A percentile compares a stretch with the other conserved stretches of the same genome.
These are phyloP conservation scores for Penicillium cinerascens DNA, from an alignment of 495 filamentous ascomycete genomes.

Conservation along the genomic window DNA sequence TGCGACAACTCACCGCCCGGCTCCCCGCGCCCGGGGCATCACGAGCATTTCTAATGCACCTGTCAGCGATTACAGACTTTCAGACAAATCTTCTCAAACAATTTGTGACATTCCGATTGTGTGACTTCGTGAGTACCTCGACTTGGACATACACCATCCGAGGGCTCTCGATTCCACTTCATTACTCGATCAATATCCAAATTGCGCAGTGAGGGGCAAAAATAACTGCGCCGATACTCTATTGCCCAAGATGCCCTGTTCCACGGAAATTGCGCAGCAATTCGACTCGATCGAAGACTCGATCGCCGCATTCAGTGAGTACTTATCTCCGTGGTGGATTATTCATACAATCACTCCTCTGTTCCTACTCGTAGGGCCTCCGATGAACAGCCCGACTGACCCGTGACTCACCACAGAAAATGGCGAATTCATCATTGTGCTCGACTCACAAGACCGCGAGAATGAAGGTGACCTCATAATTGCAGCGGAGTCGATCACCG, in stretches of 20 bases:
- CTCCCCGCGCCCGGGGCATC: conserved; percentile 25
- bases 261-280: conserved; percentile 30
- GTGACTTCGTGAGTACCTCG: not conserved
- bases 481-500: conserved; percentile 79
- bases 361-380: not conserved
- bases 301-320: conserved; percentile 78
- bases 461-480: conserved; percentile 99
- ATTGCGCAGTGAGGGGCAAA: conserved; percentile 27
- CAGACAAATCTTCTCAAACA: conserved; percentile 12
- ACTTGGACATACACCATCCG: not conserved
- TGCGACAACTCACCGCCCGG: conserved; percentile 20
- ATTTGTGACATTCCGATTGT: not conserved
- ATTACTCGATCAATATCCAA: not conserved
- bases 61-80: conserved; percentile 23
- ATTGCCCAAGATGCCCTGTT: conserved; percentile 34
- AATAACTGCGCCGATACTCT: not conserved
- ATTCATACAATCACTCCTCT: too few relatives aligned
- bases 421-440: conserved; percentile 93
- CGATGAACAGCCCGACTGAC: conserved; percentile 15
- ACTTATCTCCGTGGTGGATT: not conserved
- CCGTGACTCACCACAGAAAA: conserved; percentile 49
- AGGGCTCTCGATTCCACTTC: not conserved
- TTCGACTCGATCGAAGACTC: conserved; percentile 88
- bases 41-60: conserved; percentile 29
- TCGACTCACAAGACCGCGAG: conserved; percentile 85